Evolutionary conservation across 1,284 basidiomycete species (phyloP).

Genomic region (Ganoderma meredithae): DNA sequence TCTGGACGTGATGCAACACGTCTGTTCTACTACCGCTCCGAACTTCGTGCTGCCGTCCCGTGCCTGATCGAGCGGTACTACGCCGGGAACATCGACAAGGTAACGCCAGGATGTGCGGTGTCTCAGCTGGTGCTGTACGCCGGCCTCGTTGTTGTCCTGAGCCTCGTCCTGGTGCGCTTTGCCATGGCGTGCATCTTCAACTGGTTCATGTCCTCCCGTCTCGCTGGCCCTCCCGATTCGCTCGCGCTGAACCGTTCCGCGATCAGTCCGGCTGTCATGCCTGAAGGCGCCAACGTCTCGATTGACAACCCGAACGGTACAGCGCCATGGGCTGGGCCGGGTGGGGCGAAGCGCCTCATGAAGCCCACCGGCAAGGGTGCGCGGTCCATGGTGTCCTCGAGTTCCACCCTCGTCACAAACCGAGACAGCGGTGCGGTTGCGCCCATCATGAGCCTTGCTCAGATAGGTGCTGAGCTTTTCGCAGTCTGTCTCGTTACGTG

Average conservation of each 20-base stretch:
- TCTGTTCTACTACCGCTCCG: slow-evolving; percentile 78
- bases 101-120: slow-evolving; percentile 95
- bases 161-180: slow-evolving; percentile 91
- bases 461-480: slow-evolving; percentile 94
- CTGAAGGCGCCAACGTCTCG: slow-evolving; percentile 92
- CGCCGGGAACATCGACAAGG: slow-evolving; percentile 96
- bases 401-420: slow-evolving; percentile 57
- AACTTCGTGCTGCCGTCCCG: slow-evolving; percentile 71
- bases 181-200: slow-evolving; percentile 96
- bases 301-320: slow-evolving; percentile 89
- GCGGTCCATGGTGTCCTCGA: slow-evolving; percentile 58
- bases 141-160: slow-evolving; percentile 91
- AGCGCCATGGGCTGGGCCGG: slow-evolving; percentile 87
- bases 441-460: slow-evolving; percentile 81
- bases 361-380: slow-evolving; percentile 50
- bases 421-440: slow-evolving; percentile 50
- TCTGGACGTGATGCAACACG: slow-evolving; percentile 92
- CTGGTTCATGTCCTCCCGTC: slow-evolving; percentile 89
- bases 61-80: slow-evolving; percentile 89
- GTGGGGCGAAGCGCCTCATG: slow-evolving; percentile 56
- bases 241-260: slow-evolving; percentile 77
- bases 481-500: slow-evolving; percentile 96
- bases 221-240: slow-evolving; percentile 77
- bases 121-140: slow-evolving; percentile 91
- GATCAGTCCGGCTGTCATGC: slow-evolving; percentile 94